Conservation (phyloP, 345 rosid genomes). For the Rubroshorea leprosula region DNA sequence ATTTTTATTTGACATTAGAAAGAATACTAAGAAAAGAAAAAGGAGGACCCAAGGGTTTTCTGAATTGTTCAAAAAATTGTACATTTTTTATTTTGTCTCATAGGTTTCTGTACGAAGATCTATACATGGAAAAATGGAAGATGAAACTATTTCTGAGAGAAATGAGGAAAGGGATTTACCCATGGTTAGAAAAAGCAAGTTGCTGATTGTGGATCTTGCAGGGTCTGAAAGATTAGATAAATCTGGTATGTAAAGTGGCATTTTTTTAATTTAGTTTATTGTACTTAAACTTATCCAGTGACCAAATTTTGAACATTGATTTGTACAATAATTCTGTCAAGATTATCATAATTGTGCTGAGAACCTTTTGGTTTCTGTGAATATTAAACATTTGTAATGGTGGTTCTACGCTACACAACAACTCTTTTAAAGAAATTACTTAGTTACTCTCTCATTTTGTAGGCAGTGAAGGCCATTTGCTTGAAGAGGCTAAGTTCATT, state of each 20-base stretch:
- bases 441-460: conserved; percentile 18
- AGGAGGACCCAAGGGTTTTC: no score
- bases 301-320: neutral
- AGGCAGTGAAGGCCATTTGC: conserved; percentile 86
- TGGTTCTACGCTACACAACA: neutral
- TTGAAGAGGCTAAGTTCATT: conserved; percentile 93
- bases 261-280: neutral
- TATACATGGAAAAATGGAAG: conserved; percentile 35
- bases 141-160: conserved; percentile 23
- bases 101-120: conserved; percentile 69
- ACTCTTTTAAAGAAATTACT: conserved; percentile 2
- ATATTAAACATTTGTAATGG: neutral
- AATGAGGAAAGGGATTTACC: conserved; percentile 29
- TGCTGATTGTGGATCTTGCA: conserved; percentile 92
- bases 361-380: no score
- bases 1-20: neutral
- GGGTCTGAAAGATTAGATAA: conserved; percentile 95
- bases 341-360: no score
- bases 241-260: conserved; percentile 49
- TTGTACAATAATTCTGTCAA: neutral
- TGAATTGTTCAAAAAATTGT: conserved; percentile 1
- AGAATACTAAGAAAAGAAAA: neutral
- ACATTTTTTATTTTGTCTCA: conserved; percentile 16
- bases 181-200: conserved; percentile 76
- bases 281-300: neutral